Conservation (phyloP, 1,284 basidiomycete species). For the Ustilago hordei region DNA sequence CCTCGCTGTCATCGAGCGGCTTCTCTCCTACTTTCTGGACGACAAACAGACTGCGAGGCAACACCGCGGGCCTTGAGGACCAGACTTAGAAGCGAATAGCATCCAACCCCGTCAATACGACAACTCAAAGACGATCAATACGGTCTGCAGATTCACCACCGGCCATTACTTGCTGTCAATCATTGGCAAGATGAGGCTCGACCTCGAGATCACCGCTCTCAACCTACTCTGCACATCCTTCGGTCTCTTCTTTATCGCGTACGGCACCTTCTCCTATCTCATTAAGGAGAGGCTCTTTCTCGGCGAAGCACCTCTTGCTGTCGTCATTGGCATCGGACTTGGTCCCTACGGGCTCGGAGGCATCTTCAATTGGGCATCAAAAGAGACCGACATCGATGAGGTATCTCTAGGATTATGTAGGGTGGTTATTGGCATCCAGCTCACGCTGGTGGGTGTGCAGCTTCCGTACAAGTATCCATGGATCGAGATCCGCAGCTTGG, state of each 20-base stretch:
- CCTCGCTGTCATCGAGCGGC: neutral
- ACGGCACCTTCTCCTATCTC: conserved; percentile 57
- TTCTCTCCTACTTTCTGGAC: neutral
- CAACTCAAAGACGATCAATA: too few relatives aligned
- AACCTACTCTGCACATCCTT: conserved; percentile 48
- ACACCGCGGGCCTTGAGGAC: too few relatives aligned
- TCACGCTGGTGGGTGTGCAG: conserved; percentile 59
- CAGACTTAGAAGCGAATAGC: neutral
- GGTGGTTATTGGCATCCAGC: conserved; percentile 59
- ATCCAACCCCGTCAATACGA: too few relatives aligned
- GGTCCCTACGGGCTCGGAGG: conserved; percentile 56
- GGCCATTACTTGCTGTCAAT: too few relatives aligned
- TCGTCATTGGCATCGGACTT: conserved; percentile 54
- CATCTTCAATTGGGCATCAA: conserved; percentile 45
- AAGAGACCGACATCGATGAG: conserved; percentile 41
- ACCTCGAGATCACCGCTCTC: conserved; percentile 44
- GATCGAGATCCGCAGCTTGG: conserved; percentile 48
- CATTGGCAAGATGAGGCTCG: conserved; percentile 21
- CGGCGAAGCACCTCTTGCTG: conserved; percentile 60
- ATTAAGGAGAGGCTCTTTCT: conserved; percentile 61
- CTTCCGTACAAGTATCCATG: conserved; percentile 59
- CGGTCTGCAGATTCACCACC: too few relatives aligned
- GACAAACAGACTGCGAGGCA: neutral
- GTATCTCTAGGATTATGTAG: conserved; percentile 52
- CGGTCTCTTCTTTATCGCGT: conserved; percentile 53